Percentiles rank a stretch among this genome's conserved stretches.
Evolutionary conservation across 345 rosid species (phyloP).

Genomic region (Stellera chamaejasme): DNA sequence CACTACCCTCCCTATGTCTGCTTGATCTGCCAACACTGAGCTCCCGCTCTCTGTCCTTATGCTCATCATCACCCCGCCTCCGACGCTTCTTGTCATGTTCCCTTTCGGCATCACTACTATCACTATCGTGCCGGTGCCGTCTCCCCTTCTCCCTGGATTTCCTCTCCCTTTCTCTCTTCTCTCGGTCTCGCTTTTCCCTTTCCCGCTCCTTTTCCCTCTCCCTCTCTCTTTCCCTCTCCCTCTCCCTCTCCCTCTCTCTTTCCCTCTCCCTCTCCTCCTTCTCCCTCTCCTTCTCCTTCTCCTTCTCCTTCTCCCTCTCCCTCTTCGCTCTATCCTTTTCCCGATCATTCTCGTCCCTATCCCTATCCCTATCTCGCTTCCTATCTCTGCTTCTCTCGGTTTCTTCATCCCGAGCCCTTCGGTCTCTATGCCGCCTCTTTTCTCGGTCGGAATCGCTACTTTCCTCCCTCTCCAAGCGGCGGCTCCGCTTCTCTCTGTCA

Average conservation of each 20-base stretch:
- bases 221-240: slow-evolving; percentile 16
- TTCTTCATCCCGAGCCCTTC: slow-evolving; percentile 34
- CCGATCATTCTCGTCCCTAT: slow-evolving; percentile 27
- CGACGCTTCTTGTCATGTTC: slow-evolving; percentile 49
- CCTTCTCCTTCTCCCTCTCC: slow-evolving; percentile 20
- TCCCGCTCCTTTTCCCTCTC: slow-evolving; percentile 4
- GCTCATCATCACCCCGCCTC: slow-evolving; percentile 45
- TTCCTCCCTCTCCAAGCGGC: slow-evolving; percentile 12
- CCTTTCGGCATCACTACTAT: slow-evolving; percentile 48
- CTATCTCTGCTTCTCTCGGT: slow-evolving; percentile 28
- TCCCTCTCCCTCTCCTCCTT: slow-evolving; percentile 20
- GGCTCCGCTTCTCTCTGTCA: slow-evolving; percentile 16
- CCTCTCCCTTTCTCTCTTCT: slow-evolving; percentile 36
- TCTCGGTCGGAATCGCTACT: no score
- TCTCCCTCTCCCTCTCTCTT: slow-evolving; percentile 23
- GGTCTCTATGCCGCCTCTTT: slow-evolving; percentile 29
- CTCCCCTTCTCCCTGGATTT: slow-evolving; percentile 54
- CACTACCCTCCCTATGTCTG: slow-evolving; percentile 45
- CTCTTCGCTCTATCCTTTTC: slow-evolving; percentile 8
- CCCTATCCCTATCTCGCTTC: slow-evolving; percentile 30
- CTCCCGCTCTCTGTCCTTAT: slow-evolving; percentile 59
- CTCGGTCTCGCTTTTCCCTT: slow-evolving; percentile 18
- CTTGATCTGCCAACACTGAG: slow-evolving; percentile 43
- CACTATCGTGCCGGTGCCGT: slow-evolving; percentile 42
- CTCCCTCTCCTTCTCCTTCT: slow-evolving; percentile 10